Evolutionary conservation across 352 stramenopile genomes (phyloP), one percentile per base, ranked within the genome.

Genomic region (Hyaloperonospora brassicae): DNA sequence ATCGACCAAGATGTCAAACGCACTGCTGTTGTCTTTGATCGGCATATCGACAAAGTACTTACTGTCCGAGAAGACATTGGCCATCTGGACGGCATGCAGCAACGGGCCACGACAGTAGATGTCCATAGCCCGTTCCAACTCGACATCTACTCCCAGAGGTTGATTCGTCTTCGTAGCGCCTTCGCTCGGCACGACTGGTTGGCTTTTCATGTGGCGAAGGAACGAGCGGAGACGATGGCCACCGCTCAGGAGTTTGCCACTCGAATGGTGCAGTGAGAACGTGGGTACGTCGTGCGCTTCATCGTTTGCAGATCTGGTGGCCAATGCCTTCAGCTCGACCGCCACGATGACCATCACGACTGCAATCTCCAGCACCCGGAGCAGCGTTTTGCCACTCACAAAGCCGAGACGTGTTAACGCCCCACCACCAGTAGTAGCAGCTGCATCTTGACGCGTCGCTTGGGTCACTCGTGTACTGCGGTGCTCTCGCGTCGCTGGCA

Each of bases 1-100:
- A 51, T 89, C 79, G 24, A 86, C 47, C 21, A 87, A 66, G 45
- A 91, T 82, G 14, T 87, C 58, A 49, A 84, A 86, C 4, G 72
- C 66, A 41, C 69, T 86, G 46, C 67, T 89, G 61, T 88, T 89
- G 8, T 60, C 34, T 61, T 87, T 90, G 64, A 97, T 84, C 4
- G 89, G 88, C 88, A 96, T 96, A 61, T 97, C 88, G 3, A 97
- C 89, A 57, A 97, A 97, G 54, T 93, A 80, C 55, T 97, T 97
- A 67, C 76, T 88, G 73, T 97, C 89, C 5, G 72, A 59, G 49
- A 93, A 97, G 21, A 97, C 64, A 13, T 69, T 63, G 12, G 72
- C 53, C 67, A 84, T 87, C 59, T 91, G 78, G 57, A 89, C 69
- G 11, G 76, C 66, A 58, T 88, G 78, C 9, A 91, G 62, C 34